These are phyloP conservation scores for Calonectria montana DNA, from an alignment of 2,329 filamentous ascomycete species.

Conservation along the genomic window DNA sequence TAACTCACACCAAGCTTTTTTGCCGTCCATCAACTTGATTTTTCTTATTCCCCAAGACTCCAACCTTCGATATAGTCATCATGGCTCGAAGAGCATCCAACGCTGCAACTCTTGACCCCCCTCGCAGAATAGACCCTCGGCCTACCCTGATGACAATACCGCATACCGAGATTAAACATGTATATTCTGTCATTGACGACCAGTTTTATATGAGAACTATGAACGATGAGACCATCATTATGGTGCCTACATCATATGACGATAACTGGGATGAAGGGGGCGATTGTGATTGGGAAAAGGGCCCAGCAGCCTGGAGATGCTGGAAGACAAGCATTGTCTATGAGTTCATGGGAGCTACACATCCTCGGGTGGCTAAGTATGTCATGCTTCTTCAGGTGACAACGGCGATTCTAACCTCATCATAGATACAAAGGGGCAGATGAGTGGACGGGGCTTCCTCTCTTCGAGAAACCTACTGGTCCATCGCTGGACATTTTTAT, in stretches of 20 bases:
- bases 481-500: not conserved
- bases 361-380: not conserved
- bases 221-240: not conserved
- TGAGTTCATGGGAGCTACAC: not conserved
- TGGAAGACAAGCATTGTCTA: not conserved
- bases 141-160: not conserved
- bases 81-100: not conserved
- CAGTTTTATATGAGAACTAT: not conserved
- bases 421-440: not conserved
- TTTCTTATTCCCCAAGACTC: not conserved
- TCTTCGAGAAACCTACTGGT: not conserved
- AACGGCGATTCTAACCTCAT: not conserved
- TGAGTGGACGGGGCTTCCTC: not conserved
- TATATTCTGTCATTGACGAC: not conserved
- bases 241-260: not conserved
- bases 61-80: not conserved
- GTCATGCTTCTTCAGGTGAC: not conserved
- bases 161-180: not conserved
- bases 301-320: not conserved
- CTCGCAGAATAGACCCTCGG: not conserved
- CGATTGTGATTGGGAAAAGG: not conserved
- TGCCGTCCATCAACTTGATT: not conserved
- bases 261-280: not conserved
- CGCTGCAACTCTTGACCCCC: not conserved
- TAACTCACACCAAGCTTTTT: not conserved